phyloP scores from a whole-genome alignment of 495 filamentous ascomycete species.

The Podospora pseudopauciseta region DNA sequence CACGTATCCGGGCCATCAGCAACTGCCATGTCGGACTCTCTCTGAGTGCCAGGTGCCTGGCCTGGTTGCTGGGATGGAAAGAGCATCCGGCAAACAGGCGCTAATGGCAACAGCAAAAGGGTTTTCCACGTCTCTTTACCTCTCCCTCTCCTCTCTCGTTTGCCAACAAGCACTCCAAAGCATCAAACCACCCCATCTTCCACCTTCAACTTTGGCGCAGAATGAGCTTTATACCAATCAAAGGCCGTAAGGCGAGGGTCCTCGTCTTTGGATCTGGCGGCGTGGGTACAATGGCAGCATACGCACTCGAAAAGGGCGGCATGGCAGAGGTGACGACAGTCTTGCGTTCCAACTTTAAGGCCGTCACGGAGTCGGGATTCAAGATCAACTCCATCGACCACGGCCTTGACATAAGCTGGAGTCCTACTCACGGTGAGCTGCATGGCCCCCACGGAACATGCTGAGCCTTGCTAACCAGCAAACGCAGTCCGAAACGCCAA shows the following conservation, averaged over 20 bases:
- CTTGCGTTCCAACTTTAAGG: slow-evolving; percentile 38
- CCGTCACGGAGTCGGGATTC: slow-evolving; percentile 29
- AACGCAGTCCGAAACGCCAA: slow-evolving; percentile 32
- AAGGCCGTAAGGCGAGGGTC: slow-evolving; percentile 25
- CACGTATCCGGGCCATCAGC: too few species aligned
- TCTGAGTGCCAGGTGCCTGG: too few species aligned
- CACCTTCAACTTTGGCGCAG: neutral
- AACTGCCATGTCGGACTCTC: too few species aligned
- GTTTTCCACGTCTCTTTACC: too few species aligned
- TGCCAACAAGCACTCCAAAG: too few species aligned
- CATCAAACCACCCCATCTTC: too few species aligned
- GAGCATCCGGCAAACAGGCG: too few species aligned
- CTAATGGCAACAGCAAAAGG: too few species aligned
- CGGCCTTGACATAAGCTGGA: slow-evolving; percentile 30
- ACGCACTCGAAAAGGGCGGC: slow-evolving; percentile 32
- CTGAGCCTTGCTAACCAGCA: neutral
- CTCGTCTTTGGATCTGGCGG: slow-evolving; percentile 41
- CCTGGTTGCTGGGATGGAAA: too few species aligned
- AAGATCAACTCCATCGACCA: slow-evolving; percentile 35
- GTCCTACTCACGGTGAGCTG: slow-evolving; percentile 24
- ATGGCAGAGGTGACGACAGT: slow-evolving; percentile 32
- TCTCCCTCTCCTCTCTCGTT: too few species aligned
- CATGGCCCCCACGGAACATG: neutral
- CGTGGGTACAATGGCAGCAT: slow-evolving; percentile 41
- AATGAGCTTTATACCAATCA: slow-evolving; percentile 13